A percentile compares a stretch with the other conserved stretches of the same genome.
These are phyloP conservation scores for Coemansia sp. DNA, from an alignment of 192 early-diverging fungal genomes.

Conservation along the genomic window DNA sequence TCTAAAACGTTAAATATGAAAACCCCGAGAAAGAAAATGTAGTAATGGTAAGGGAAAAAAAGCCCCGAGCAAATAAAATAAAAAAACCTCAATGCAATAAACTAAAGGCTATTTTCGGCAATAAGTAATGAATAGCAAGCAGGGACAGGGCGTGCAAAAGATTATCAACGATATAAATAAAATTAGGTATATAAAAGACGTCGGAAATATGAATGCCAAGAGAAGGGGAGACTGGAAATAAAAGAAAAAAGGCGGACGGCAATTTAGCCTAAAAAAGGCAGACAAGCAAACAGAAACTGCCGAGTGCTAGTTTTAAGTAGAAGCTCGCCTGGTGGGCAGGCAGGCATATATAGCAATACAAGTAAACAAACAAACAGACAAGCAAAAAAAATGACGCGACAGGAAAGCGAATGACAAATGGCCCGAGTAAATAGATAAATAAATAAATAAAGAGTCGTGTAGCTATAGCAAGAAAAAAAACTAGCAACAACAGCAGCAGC, in stretches of 20 bases:
- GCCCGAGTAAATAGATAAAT: neutral
- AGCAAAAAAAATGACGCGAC: neutral
- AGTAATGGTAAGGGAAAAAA: slow-evolving; percentile 1
- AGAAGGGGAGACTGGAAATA: neutral
- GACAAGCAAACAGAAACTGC: neutral
- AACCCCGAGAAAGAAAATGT: neutral
- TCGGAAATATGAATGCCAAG: neutral
- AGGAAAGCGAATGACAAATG: neutral
- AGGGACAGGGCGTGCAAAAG: neutral
- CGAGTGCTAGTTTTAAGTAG: neutral
- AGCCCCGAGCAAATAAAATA: slow-evolving; percentile 2
- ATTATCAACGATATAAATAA: neutral
- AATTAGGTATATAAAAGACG: neutral
- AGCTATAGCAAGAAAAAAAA: neutral
- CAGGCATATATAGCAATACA: neutral
- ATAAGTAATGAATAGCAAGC: neutral
- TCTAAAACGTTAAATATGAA: neutral
- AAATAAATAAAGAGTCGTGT: neutral
- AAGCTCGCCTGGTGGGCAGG: neutral
- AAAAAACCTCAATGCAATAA: slow-evolving; percentile 3
- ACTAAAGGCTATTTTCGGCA: neutral
- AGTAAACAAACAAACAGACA: neutral
- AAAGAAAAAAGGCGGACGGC: neutral
- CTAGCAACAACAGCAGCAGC: neutral
- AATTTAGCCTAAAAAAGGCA: neutral